Conservation (phyloP, 129 eudicot species). For the Silybum marianum region DNA sequence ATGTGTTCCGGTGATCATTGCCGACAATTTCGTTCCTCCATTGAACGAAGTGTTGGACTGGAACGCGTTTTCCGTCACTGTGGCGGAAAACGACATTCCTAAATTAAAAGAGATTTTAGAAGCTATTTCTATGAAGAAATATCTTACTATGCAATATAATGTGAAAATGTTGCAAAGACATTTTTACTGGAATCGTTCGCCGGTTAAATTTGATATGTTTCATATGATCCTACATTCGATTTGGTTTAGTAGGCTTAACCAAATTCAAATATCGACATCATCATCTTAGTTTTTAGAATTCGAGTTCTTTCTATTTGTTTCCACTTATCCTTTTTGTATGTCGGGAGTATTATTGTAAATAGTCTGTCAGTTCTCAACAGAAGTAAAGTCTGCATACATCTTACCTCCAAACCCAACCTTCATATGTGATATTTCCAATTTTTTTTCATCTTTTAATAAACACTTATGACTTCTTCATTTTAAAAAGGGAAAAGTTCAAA, state of each 20-base stretch:
- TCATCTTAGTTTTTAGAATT: conserved; percentile 14
- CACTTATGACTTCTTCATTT: no score
- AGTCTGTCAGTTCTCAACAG: no score
- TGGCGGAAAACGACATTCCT: conserved; percentile 77
- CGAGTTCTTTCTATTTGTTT: background rate
- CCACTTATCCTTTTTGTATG: background rate
- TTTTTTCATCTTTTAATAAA: no score
- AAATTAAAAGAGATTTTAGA: conserved; percentile 70
- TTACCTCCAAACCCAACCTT: no score
- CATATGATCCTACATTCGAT: conserved; percentile 92
- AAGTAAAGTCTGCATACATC: no score
- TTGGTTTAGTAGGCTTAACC: conserved; percentile 80
- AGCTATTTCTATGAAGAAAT: conserved; percentile 61
- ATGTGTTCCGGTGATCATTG: conserved; percentile 94
- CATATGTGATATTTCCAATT: no score
- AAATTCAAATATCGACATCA: conserved; percentile 45
- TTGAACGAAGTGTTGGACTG: conserved; percentile 74
- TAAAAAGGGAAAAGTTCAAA: no score
- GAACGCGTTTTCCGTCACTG: conserved; percentile 73
- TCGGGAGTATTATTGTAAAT: background rate
- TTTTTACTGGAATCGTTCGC: conserved; percentile 73
- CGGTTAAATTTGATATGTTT: conserved; percentile 75
- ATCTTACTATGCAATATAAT: conserved; percentile 67
- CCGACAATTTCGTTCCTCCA: conserved; percentile 82
- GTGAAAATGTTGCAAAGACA: conserved; percentile 87